A percentile compares a stretch with the other conserved stretches of the same genome.
Evolutionary conservation across 2,329 filamentous ascomycete genomes (phyloP).

Genomic region (Fusarium sp.): DNA sequence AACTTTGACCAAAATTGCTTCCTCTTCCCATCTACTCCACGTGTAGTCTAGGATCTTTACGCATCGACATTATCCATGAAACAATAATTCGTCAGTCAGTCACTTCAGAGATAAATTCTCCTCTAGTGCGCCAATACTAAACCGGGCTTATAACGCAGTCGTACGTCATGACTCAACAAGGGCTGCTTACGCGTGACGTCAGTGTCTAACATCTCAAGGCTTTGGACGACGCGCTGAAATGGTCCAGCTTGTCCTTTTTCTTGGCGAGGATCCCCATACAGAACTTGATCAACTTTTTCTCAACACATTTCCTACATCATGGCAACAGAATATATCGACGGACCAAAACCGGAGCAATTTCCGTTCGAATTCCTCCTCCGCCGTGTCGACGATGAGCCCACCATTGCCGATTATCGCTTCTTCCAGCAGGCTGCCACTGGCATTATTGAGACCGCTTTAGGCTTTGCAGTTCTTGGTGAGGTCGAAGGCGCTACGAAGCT

Average conservation of each 20-base stretch:
- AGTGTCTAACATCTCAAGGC: background rate
- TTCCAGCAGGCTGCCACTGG: background rate
- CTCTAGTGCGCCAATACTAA: background rate
- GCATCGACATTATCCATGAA: background rate
- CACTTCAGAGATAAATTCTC: background rate
- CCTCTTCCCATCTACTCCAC: background rate
- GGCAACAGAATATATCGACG: background rate
- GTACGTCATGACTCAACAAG: background rate
- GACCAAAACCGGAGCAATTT: background rate
- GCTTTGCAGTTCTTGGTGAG: slow-evolving; percentile 5
- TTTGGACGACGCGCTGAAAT: background rate
- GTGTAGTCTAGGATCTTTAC: background rate
- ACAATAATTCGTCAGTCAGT: background rate
- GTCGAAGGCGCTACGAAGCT: slow-evolving; percentile 8
- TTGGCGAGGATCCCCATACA: background rate
- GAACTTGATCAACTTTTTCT: background rate
- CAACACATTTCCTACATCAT: background rate
- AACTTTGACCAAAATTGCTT: background rate
- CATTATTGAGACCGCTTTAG: slow-evolving; percentile 3
- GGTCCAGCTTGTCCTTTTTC: background rate
- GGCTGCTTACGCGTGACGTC: background rate
- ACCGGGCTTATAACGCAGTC: background rate
- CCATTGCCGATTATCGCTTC: slow-evolving; percentile 6
- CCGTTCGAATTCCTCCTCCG: slow-evolving; percentile 11
- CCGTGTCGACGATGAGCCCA: slow-evolving; percentile 10